Evolutionary conservation across 1,139 yeast genomes (phyloP), one percentile per base, ranked within the genome.

Genomic region (Yueomyces sp.): DNA sequence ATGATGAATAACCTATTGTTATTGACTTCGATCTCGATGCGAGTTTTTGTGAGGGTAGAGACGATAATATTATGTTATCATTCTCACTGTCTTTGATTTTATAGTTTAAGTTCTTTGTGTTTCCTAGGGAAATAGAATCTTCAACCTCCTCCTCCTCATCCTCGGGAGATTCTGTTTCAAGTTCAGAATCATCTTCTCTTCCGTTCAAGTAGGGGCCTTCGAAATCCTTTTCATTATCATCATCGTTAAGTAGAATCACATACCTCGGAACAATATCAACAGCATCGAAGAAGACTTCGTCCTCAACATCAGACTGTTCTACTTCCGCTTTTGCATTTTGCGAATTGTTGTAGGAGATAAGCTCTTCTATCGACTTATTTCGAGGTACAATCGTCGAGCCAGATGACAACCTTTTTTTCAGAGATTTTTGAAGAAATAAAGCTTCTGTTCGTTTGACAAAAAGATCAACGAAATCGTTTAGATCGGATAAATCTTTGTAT

Each of bases 241-340:
- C 60, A 42, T 58, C 61, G 37, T 57, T 57, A 38, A 61, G 41
- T 45, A 60, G 41, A 25, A 60, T 58, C 9, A 61, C 62, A 12
- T 62, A 61, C 4, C 48, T 51, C 7, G 41, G 45, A 4, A 48
- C 36, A 9, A 49, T 53, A 31, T 61, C 64, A 32, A 48, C 53
- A 2, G 65, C 65, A 49, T 61, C 65, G 45, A 55, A 61, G 45
- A 48, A 61, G 42, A 54, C 58, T 9, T 55, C 59, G 36, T 56
- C 60, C 38, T 60, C 56, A 31, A 52, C 48, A 4, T 42, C 45
- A 3, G 60, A 54, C 11, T 48, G 37, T 1, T 52, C 30, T 2
- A 56, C 44, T 32, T 8, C 9, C 28, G 5, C 19, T 4, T 11
- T 28, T 8, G 11, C 29, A 25, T 30, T 19, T 28, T 9, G 8